Base-by-base conservation (phyloP, 1,284 basidiomycete species). In the Chalciporus sp. region DNA sequence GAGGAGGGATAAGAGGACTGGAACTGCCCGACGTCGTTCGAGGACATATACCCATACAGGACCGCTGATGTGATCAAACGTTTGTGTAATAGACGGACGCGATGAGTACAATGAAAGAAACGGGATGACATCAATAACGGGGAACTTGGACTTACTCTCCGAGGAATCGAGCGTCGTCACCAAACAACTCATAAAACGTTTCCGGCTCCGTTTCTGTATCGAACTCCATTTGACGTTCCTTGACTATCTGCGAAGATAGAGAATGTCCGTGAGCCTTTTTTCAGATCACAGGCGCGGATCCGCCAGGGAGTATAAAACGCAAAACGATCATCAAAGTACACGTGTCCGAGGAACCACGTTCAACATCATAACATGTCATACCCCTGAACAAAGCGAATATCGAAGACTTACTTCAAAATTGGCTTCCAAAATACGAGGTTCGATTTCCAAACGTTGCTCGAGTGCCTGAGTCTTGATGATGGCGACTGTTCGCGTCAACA, bases 11-110 rank as follows among this genome's bases (percentile, higher is more conserved):
- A 81, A 74, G 80, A 86, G 86, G 50, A 90, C 86, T 69, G 90
- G 83, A 42, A 92, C 85, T 14, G 90, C 86, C 42, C 86, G 82
- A 47, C 85, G 77, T 41, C 89, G 82, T 66, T 91, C 90, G 56
- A 92, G 84, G 42, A 92, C 86, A 70, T 91, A 92, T 20, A 92
- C 88, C 88, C 90, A 91, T 26, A 91, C 88, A 17, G 90, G 86
- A 53, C 88, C 90, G 61, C 89, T 91, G 57, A 46, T 52, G 46
- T 43, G 31, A 11, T 10, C 9, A 42, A 41, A 47, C n/a, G 8
- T 43, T 48, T 52, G 31, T 31, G 48, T 47, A 50, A 55, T 49
- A 37, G 17, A 23, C 16, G 44, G 42, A 17, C 23, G 37, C 42
- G 39, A 27, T 47, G 45, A 56, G 55, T 37, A 55, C 51, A 46